Evolutionary conservation across 208 protist species (phyloP), one percentile per base, ranked within the genome.

Genomic region (Angomonas ambiguus): DNA sequence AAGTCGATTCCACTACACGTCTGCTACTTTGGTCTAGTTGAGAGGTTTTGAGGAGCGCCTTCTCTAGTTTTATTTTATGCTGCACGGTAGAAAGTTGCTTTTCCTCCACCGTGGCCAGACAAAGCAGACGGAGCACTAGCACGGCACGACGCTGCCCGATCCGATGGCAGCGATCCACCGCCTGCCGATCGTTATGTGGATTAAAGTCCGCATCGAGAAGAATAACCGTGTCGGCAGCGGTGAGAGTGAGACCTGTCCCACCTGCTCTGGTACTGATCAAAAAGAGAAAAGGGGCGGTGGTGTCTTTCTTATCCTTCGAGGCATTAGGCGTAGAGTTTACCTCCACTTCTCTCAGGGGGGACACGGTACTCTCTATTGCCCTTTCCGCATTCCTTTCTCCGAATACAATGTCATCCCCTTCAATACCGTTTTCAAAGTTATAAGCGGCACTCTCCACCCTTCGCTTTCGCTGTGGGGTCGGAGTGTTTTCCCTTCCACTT

Each of bases 231-330:
- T 98, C 94, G 16, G 96, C 97, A 2, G 92, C 93, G 0, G 90
- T 80, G 18, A 99, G 79, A 66, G 98, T 99, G 38, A 99, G 96
- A n/a, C 97, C 97, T 0, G 98, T 62, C 18, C 96, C 96, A 38
- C 95, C 96, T 2, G 96, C 91, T 4, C 92, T 72, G 0, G 97
- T 98, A 16, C 86, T 97, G 1, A 98, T 74, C 11, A 98, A 74
- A 59, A 98, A 98, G 34, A 77, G 58, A 80, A 98, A 98, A n/a
- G 85, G 76, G 22, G 1, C 13, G 11, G 45, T 34, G 18, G 45
- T 34, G 18, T 34, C n/a, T 22, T 11, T 3, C 6, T 56, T 59
- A 59, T 4, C 20, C 32, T 13, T 2, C 27, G 20, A 16, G 24
- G 55, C 27, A 2, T 4, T 13, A 5, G 2, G 28, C 1, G 11